Base-by-base conservation (phyloP, 176 grass and related monocot species). In the Metroxylon sagu region DNA sequence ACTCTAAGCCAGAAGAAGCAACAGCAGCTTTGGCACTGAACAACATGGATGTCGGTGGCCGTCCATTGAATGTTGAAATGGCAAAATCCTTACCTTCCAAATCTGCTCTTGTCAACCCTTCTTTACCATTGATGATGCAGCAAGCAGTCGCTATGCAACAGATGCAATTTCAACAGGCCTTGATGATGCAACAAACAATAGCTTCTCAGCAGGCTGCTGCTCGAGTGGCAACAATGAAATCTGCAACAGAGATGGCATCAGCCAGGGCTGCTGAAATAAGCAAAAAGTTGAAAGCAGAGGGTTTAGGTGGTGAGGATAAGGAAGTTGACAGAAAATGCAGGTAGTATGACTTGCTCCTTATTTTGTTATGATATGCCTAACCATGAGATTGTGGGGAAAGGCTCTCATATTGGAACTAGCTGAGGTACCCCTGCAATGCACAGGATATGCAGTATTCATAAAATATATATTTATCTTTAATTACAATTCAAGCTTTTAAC, bases 211-310 rank as follows among this genome's bases (percentile, higher is more conserved):
- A 84, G 30, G 82, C 87, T 69, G 93, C 87, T 61, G 73, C 70
- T 28, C 78, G 87, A 52, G 87, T 81, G 5, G 93, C 93, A 18
- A 92, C 93, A 14, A 97, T 97, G 93, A 97, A 97, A 75, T 92
- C 85, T 75, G 93, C 93, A 19, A 83, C 93, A 65, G 93, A 97
- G 73, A 85, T 85, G 71, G 93, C 93, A 69, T 78, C 87, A 48
- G 87, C 93, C 52, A 83, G 93, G 62, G 93, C 93, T 59, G 84
- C 84, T 69, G 93, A 97, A 79, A 97, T 97, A 76, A 97, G 93
- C 73, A 85, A 72, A 80, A 97, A 91, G 50, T 66, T 97, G 64
- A 97, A 97, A 56, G 84, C 87, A 3, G 93, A 85, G 48, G 93
- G 87, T 29, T 65, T 88, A 17, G 72, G 71, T 57, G 71, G 60